Evolutionary conservation across 202 grass and related monocot species (phyloP), one percentile per base, ranked within the genome.

Genomic region (Thinopyrum obtusiflorum): DNA sequence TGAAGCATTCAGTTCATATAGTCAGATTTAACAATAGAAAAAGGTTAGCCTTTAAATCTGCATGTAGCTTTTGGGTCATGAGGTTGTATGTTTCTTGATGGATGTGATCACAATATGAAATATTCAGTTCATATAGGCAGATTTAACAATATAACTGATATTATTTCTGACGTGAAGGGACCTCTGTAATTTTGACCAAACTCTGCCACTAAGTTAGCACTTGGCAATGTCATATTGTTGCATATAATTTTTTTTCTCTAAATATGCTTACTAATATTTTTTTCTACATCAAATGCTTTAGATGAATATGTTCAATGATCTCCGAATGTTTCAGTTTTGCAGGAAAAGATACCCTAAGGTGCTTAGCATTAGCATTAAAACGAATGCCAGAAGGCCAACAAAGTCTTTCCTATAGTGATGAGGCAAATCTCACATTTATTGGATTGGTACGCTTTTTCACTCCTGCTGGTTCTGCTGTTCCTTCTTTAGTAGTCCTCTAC

Each of bases 401-500:
- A 89, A 90, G 91, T 88, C 87, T 98, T 87, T 87, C 68, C 70
- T 85, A 92, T 85, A 87, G 79, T 9, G 97, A 98, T 85, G 97
- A 98, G 81, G 68, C 88, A 77, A 93, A 96, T 60, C 90, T 98
- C 60, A 98, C 97, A 81, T 98, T 98, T 90, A 96, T 98, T 88
- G 97, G 97, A 86, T 77, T 98, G 92, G 97, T 98, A 94, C 82
- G 65, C 28, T 83, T 78, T 78, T 9, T 80, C 69, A 64, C 31
- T 86, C 47, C n/a, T 61, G 17, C 36, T 44, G 28, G 10, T 77
- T 66, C 33, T 15, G 11, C 57, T 25, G 15, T 87, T 86, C 61
- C 72, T 36, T 80, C 65, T 55, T 51, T 35, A 57, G 4, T 32
- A 40, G 14, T 68, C n/a, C 27, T 85, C 61, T 82, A 69, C 17